Percentiles rank a stretch among this genome's conserved stretches.
Conservation (phyloP, 768 basidiomycete genomes). For the Amanita muscaria region DNA sequence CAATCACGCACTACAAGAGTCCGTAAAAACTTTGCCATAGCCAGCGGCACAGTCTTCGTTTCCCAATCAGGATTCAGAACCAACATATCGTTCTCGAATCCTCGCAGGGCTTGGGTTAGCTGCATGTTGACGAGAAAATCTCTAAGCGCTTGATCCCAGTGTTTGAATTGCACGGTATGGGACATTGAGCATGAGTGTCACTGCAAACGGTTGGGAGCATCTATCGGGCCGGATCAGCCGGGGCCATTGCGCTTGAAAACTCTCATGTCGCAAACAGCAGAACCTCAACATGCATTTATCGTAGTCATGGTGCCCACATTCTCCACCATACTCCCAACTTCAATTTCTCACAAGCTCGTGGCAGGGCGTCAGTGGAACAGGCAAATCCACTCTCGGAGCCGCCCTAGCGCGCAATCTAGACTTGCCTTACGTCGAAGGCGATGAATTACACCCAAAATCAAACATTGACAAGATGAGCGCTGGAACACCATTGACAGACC, state of each 20-base stretch:
- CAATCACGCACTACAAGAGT: conserved; percentile 39
- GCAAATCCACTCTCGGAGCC: conserved; percentile 61
- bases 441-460: conserved; percentile 71
- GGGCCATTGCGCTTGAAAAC: too few relatives aligned
- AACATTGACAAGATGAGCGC: conserved; percentile 86
- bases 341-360: not conserved
- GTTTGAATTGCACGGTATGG: conserved; percentile 32
- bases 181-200: too few relatives aligned
- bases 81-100: conserved; percentile 64
- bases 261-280: not conserved
- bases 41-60: conserved; percentile 42
- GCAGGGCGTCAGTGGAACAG: conserved; percentile 68
- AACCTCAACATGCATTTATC: conserved; percentile 23
- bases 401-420: conserved; percentile 51
- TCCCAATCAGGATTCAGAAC: conserved; percentile 65
- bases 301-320: conserved; percentile 42
- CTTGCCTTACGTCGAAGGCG: conserved; percentile 84
- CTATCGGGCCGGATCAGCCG: too few relatives aligned
- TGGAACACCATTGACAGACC: conserved; percentile 70
- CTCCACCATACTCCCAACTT: not conserved
- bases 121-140: conserved; percentile 47
- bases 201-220: too few relatives aligned
- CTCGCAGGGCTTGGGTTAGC: conserved; percentile 48
- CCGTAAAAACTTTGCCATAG: conserved; percentile 42
- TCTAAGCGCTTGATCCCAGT: conserved; percentile 55